phyloP scores from a whole-genome alignment of 495 filamentous ascomycete species.

The Podospora tetraspora region DNA sequence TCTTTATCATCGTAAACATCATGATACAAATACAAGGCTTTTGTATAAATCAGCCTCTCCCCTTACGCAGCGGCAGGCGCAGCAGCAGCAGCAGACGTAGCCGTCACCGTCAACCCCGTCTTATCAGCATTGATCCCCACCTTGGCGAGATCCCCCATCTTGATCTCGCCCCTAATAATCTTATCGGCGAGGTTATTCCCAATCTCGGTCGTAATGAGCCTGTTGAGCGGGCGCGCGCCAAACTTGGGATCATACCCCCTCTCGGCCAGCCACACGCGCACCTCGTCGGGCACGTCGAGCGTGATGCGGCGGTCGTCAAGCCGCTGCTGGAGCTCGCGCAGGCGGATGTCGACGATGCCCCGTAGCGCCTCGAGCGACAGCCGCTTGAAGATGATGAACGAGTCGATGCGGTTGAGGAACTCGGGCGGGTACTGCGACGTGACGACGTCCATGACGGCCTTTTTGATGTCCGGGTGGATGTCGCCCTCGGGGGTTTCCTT shows the following conservation, averaged over 20 bases:
- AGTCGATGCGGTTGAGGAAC: slow-evolving; percentile 94
- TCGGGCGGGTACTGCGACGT: slow-evolving; percentile 74
- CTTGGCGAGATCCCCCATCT: slow-evolving; percentile 62
- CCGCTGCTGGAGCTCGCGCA: slow-evolving; percentile 77
- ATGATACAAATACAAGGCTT: slow-evolving; percentile 4
- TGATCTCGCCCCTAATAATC: slow-evolving; percentile 82
- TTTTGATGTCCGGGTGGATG: slow-evolving; percentile 62
- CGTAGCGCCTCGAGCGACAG: slow-evolving; percentile 71
- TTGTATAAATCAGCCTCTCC: not conserved
- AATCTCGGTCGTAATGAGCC: slow-evolving; percentile 82
- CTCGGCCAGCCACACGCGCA: slow-evolving; percentile 80
- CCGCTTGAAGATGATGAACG: slow-evolving; percentile 91
- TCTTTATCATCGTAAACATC: slow-evolving; percentile 1
- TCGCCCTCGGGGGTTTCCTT: slow-evolving; percentile 56
- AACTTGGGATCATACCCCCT: slow-evolving; percentile 86
- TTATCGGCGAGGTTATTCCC: slow-evolving; percentile 83
- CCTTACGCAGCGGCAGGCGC: not conserved
- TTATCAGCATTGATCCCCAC: slow-evolving; percentile 58
- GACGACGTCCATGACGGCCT: slow-evolving; percentile 87
- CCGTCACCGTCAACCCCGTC: slow-evolving; percentile 44
- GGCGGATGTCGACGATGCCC: slow-evolving; percentile 89
- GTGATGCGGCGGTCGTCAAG: slow-evolving; percentile 81
- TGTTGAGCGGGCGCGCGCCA: slow-evolving; percentile 88
- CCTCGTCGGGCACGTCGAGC: slow-evolving; percentile 62
- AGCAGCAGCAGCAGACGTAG: not conserved